phyloP scores from a whole-genome alignment of 2,329 filamentous ascomycete genomes.

The Aspergillus chevalieri region DNA sequence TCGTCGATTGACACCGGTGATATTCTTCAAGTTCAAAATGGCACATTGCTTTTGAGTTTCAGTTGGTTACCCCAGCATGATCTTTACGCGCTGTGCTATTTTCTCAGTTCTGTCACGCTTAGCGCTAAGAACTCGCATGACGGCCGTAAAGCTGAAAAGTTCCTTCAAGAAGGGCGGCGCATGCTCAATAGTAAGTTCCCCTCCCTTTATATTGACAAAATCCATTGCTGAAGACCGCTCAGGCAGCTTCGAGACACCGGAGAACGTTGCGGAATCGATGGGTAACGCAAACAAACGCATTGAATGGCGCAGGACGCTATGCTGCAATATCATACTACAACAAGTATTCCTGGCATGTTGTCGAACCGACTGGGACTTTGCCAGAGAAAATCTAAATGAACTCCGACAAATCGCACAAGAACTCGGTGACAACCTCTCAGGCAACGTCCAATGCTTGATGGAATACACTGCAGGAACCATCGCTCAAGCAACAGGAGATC shows the following conservation, averaged over 20 bases:
- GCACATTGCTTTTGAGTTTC: constrained; percentile 47
- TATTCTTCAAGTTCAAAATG: constrained; percentile 38
- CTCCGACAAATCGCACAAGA: constrained; percentile 45
- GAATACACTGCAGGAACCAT: constrained; percentile 71
- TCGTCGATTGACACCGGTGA: constrained; percentile 36
- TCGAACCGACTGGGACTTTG: constrained; percentile 63
- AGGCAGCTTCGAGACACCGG: constrained; percentile 33
- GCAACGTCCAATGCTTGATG: constrained; percentile 48
- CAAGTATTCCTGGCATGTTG: constrained; percentile 64
- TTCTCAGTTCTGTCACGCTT: constrained; percentile 52
- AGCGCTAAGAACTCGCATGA: constrained; percentile 51
- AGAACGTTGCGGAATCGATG: constrained; percentile 48
- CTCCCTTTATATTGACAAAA: not conserved
- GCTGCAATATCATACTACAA: constrained; percentile 65
- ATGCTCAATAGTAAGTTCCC: constrained; percentile 39
- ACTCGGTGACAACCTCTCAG: constrained; percentile 34
- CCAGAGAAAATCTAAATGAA: constrained; percentile 52
- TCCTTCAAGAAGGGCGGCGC: constrained; percentile 53
- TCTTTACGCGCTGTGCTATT: constrained; percentile 54
- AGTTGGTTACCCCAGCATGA: constrained; percentile 57
- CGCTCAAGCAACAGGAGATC: constrained; percentile 68
- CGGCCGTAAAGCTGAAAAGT: constrained; percentile 50
- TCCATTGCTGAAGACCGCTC: constrained; percentile 13
- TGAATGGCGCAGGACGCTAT: constrained; percentile 60
- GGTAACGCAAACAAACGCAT: constrained; percentile 53